Evolutionary conservation across 352 stramenopile species (phyloP).

Genomic region (Phytophthora hibernalis): DNA sequence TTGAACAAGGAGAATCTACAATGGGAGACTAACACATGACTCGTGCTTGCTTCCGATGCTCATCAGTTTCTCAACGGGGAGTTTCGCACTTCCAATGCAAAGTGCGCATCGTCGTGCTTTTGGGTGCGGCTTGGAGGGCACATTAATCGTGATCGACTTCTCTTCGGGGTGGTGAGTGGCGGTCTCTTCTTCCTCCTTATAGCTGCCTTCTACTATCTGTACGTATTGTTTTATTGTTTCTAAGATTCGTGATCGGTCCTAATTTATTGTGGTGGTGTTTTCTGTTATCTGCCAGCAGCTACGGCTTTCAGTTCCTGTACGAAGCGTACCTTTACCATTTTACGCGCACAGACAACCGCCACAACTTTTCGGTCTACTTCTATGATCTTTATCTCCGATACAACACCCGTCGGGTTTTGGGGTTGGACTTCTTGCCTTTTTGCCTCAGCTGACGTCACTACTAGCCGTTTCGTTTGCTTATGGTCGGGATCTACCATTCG

Average conservation of each 20-base stretch:
- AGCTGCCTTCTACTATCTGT: slow-evolving; percentile 87
- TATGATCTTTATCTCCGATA: slow-evolving; percentile 99
- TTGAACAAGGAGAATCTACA: neutral
- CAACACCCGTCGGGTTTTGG: slow-evolving; percentile 80
- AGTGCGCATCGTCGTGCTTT: slow-evolving; percentile 57
- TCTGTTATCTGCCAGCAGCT: slow-evolving; percentile 40
- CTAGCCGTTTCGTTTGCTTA: slow-evolving; percentile 76
- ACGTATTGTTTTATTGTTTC: slow-evolving; percentile 28
- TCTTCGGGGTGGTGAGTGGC: slow-evolving; percentile 92
- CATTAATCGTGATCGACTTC: slow-evolving; percentile 77
- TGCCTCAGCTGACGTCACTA: slow-evolving; percentile 84
- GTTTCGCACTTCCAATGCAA: slow-evolving; percentile 56
- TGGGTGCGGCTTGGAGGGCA: slow-evolving; percentile 57
- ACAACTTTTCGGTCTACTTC: slow-evolving; percentile 99
- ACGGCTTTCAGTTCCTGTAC: slow-evolving; percentile 94
- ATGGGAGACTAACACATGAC: neutral
- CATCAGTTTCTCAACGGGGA: slow-evolving; percentile 76
- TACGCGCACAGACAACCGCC: slow-evolving; percentile 97
- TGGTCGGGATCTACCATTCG: slow-evolving; percentile 92
- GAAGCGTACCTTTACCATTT: slow-evolving; percentile 99
- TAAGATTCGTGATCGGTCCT: slow-evolving; percentile 3
- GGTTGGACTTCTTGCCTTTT: slow-evolving; percentile 82
- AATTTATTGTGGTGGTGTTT: neutral
- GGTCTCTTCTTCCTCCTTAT: slow-evolving; percentile 88
- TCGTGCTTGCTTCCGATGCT: neutral